Evolutionary conservation across 169 alveolate species (phyloP).

Genomic region (Eimeria acervulina): DNA sequence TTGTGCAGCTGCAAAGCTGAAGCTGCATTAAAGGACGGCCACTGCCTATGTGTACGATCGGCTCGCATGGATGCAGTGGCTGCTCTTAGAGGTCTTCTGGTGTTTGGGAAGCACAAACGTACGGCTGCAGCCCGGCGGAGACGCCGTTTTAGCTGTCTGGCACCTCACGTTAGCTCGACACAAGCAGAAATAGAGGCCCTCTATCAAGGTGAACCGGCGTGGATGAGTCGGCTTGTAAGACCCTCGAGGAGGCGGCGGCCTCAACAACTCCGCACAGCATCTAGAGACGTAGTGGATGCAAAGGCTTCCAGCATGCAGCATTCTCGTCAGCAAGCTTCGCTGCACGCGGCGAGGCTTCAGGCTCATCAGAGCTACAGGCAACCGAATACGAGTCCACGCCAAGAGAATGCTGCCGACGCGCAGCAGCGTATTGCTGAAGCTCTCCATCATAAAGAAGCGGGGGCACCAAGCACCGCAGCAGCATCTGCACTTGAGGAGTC

Average conservation of each 20-base stretch:
- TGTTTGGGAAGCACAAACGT: conserved; percentile 6
- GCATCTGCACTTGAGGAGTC: neutral
- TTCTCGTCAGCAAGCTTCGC: conserved; percentile 27
- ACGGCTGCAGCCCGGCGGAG: neutral
- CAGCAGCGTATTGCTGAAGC: neutral
- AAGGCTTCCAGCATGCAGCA: neutral
- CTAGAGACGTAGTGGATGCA: neutral
- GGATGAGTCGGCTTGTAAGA: conserved; percentile 40
- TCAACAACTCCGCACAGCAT: conserved; percentile 10
- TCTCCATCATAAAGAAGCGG: neutral
- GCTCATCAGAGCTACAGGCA: conserved; percentile 5
- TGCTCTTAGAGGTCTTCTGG: conserved; percentile 45
- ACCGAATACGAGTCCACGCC: neutral
- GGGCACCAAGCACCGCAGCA: neutral
- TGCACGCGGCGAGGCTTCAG: conserved; percentile 27
- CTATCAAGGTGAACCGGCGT: conserved; percentile 48
- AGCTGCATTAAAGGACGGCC: neutral
- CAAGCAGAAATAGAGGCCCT: conserved; percentile 71
- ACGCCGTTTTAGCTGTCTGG: conserved; percentile 37
- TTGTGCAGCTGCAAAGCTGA: conserved; percentile 39
- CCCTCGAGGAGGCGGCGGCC: conserved; percentile 66
- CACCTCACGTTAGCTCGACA: conserved; percentile 51
- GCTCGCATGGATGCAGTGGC: conserved; percentile 56
- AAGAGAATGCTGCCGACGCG: conserved; percentile 6
- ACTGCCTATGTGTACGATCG: conserved; percentile 50